A percentile compares a stretch with the other conserved stretches of the same genome.
Conservation (phyloP, 495 filamentous ascomycete genomes). For the Lophiotrema nucula region DNA sequence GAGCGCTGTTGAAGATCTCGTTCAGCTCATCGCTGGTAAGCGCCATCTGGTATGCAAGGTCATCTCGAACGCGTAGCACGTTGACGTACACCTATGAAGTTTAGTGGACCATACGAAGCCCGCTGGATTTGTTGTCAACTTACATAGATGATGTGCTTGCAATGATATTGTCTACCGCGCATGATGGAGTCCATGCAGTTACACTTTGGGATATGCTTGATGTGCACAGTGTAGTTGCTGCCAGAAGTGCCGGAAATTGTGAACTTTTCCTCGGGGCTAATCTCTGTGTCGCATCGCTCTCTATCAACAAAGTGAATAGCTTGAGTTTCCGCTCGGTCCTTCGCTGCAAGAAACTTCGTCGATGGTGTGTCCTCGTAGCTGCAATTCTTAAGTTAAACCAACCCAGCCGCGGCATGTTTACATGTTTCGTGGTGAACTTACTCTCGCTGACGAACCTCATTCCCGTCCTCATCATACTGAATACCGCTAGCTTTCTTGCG, state of each 20-base stretch:
- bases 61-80: conserved; percentile 7
- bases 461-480: neutral
- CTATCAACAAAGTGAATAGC: conserved; percentile 60
- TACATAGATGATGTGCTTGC: conserved; percentile 73
- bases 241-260: conserved; percentile 72
- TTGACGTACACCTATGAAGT: neutral
- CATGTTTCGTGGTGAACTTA: neutral
- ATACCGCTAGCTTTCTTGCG: neutral
- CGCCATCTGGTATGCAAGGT: conserved; percentile 73
- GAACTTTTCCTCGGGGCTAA: conserved; percentile 54
- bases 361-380: neutral
- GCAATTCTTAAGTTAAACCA: neutral
- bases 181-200: conserved; percentile 59
- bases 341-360: conserved; percentile 41
- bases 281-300: conserved; percentile 43
- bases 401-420: neutral
- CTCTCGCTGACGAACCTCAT: neutral
- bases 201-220: conserved; percentile 60
- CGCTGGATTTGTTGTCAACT: neutral
- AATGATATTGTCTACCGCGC: conserved; percentile 67
- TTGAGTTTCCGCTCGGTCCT: conserved; percentile 32
- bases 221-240: conserved; percentile 66
- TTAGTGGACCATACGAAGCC: neutral
- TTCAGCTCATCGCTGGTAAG: conserved; percentile 65
- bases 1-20: conserved; percentile 56